phyloP scores from a whole-genome alignment of 2,329 filamentous ascomycete genomes.

The Pestalotiopsis fici region DNA sequence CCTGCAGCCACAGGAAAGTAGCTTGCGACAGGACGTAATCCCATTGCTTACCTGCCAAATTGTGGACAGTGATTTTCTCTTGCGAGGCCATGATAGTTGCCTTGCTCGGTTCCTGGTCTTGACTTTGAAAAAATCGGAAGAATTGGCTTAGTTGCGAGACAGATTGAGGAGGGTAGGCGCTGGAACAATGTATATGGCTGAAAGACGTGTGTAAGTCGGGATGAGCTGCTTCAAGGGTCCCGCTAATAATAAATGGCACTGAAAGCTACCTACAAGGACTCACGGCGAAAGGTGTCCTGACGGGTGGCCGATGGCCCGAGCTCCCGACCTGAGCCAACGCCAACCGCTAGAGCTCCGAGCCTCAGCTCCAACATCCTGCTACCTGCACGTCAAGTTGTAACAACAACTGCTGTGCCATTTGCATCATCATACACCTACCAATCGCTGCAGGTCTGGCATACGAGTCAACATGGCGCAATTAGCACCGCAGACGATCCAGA shows the following conservation, averaged over 20 bases:
- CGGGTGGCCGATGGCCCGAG: conserved; percentile 5
- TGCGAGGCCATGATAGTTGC: conserved; percentile 39
- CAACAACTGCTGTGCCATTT: background rate
- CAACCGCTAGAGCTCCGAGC: background rate
- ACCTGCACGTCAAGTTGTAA: background rate
- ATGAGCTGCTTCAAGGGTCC: background rate
- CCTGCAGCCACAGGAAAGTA: background rate
- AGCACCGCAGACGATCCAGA: conserved; percentile 90
- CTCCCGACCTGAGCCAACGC: background rate
- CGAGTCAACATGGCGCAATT: conserved; percentile 72
- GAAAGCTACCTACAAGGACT: background rate
- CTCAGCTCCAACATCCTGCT: background rate
- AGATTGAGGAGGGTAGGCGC: background rate
- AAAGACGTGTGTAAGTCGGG: background rate
- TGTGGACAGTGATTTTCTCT: conserved; percentile 67
- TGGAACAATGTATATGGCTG: background rate
- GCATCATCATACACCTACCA: background rate
- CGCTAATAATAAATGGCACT: background rate
- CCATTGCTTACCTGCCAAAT: conserved; percentile 56
- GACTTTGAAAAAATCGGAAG: background rate
- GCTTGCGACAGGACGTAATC: conserved; percentile 3
- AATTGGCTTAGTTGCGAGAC: background rate
- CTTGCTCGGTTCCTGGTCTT: background rate
- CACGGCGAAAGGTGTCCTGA: conserved; percentile 9
- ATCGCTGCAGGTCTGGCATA: background rate